phyloP scores from a whole-genome alignment of 1,139 yeast species.

The Entelexis paramagnoliae region DNA sequence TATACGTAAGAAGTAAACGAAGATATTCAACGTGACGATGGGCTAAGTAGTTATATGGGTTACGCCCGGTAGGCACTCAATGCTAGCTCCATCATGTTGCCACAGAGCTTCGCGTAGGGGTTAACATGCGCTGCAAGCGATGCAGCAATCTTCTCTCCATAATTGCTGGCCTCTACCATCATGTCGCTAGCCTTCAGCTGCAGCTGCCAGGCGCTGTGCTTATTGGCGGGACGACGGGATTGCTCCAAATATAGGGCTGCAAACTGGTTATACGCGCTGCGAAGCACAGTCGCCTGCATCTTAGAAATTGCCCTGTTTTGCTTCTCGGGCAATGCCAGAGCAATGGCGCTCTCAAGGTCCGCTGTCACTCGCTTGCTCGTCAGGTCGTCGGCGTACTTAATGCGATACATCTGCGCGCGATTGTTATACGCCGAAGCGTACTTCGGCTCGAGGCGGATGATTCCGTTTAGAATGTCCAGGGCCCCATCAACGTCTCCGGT shows the following conservation, averaged over 20 bases:
- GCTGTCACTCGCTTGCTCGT: conserved; percentile 6
- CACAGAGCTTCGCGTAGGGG: conserved; percentile 32
- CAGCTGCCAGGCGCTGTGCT: conserved; percentile 25
- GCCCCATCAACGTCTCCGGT: conserved; percentile 20
- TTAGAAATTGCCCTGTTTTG: conserved; percentile 23
- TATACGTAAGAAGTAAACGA: neutral
- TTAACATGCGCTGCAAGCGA: conserved; percentile 28
- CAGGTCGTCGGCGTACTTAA: neutral
- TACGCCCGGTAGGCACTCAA: conserved; percentile 8
- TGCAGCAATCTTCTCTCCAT: conserved; percentile 28
- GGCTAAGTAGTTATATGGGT: neutral
- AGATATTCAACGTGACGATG: no score
- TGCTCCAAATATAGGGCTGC: conserved; percentile 27
- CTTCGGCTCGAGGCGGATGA: conserved; percentile 26
- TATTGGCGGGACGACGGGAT: conserved; percentile 18
- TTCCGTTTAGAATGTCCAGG: conserved; percentile 21
- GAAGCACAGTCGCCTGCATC: conserved; percentile 29
- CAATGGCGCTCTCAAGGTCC: conserved; percentile 27
- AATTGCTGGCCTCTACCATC: conserved; percentile 27
- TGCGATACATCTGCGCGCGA: conserved; percentile 29
- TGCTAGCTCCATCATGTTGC: conserved; percentile 29
- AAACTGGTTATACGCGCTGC: conserved; percentile 29
- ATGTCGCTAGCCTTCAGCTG: conserved; percentile 28
- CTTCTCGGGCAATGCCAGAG: conserved; percentile 25
- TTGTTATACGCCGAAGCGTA: conserved; percentile 33